phyloP scores from a whole-genome alignment of 2,329 filamentous ascomycete species.

The Talaromyces albobiverticillius region DNA sequence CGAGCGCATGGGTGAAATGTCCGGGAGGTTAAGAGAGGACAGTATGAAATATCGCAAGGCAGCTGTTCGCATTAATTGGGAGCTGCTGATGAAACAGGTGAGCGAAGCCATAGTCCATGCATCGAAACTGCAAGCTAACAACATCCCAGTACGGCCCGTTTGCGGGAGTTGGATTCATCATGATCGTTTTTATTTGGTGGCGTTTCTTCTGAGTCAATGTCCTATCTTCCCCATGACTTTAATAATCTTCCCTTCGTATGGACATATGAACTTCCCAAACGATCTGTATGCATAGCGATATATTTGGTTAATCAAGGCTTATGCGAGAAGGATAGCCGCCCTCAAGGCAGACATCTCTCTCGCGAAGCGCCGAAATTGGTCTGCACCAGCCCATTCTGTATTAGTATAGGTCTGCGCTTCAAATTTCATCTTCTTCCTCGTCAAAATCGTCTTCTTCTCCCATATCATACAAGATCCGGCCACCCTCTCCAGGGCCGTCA shows the following conservation, averaged over 20 bases:
- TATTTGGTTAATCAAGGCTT: conserved; percentile 1
- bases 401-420: conserved; percentile 18
- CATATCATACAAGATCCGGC: conserved; percentile 95
- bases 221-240: background rate
- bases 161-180: conserved; percentile 73
- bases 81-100: conserved; percentile 85
- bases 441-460: conserved; percentile 95
- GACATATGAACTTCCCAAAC: conserved; percentile 38
- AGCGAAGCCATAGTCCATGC: no score
- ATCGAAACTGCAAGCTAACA: conserved; percentile 25
- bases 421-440: conserved; percentile 92
- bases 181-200: conserved; percentile 87
- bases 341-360: background rate
- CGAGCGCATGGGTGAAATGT: conserved; percentile 96
- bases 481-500: conserved; percentile 71
- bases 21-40: conserved; percentile 80
- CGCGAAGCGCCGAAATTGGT: background rate
- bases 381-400: background rate
- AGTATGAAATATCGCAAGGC: conserved; percentile 91
- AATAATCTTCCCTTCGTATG: conserved; percentile 25
- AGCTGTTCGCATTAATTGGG: conserved; percentile 96
- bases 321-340: background rate
- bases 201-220: conserved; percentile 69
- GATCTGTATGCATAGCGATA: conserved; percentile 19
- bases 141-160: conserved; percentile 74